Percentiles rank a stretch among this genome's conserved stretches.
These are phyloP conservation scores for Plasmopara viticola DNA, from an alignment of 352 stramenopile species.

Conservation along the genomic window DNA sequence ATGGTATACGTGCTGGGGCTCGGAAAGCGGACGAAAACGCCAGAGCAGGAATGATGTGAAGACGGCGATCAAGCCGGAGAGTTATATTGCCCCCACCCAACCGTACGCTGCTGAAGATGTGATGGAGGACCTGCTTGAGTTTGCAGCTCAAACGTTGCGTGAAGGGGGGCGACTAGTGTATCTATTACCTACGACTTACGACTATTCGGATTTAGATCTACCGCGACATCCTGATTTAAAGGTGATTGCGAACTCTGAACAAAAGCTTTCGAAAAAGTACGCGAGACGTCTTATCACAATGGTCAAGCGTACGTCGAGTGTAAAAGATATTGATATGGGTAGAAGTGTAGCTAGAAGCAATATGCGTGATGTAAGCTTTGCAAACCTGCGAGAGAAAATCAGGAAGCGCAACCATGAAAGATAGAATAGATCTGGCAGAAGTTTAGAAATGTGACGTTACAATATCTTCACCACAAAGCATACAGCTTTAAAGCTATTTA, in stretches of 20 bases:
- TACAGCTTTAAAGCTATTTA: too few species aligned
- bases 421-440: too few species aligned
- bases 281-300: conserved; percentile 83
- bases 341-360: conserved; percentile 13
- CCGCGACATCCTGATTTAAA: conserved; percentile 63
- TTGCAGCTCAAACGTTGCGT: conserved; percentile 70
- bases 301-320: conserved; percentile 47
- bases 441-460: too few species aligned
- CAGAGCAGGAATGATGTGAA: conserved; percentile 25
- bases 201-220: conserved; percentile 76
- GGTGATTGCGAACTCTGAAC: conserved; percentile 73
- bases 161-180: conserved; percentile 83
- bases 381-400: conserved; percentile 68
- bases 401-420: conserved; percentile 43
- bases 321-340: conserved; percentile 13
- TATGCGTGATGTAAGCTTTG: conserved; percentile 46
- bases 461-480: too few species aligned
- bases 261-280: conserved; percentile 82
- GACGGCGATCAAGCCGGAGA: conserved; percentile 47
- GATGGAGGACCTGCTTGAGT: conserved; percentile 94
- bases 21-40: conserved; percentile 79
- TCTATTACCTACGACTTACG: conserved; percentile 75
- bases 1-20: conserved; percentile 91
- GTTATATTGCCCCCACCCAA: conserved; percentile 94
- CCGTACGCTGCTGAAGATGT: conserved; percentile 95